These are phyloP conservation scores for Arthrobotrys iridis DNA, from an alignment of 2,329 filamentous ascomycete genomes.

Conservation along the genomic window DNA sequence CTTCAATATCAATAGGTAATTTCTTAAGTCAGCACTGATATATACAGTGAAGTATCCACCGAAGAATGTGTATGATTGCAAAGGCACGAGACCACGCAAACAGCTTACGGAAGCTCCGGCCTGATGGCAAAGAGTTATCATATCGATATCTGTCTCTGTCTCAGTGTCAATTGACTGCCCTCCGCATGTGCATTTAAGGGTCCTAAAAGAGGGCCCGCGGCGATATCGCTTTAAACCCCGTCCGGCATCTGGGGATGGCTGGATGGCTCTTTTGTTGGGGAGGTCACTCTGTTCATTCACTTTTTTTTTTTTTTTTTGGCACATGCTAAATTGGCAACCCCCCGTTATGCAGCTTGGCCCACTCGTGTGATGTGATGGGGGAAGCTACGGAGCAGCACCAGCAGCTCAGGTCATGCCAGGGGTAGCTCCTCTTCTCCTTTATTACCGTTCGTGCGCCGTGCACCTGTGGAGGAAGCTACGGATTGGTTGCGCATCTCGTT, in stretches of 20 bases:
- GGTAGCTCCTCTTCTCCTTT: background rate
- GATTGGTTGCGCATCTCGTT: too few relatives aligned
- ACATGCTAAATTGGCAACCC: conserved; percentile 4
- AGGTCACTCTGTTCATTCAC: background rate
- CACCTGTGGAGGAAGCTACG: conserved; percentile 4
- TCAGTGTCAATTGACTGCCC: too few relatives aligned
- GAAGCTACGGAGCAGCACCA: conserved; percentile 13
- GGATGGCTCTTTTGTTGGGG: conserved; percentile 30
- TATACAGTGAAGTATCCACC: too few relatives aligned
- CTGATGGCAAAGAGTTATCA: background rate
- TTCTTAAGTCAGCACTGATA: too few relatives aligned
- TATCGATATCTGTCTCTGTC: too few relatives aligned
- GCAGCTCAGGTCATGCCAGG: too few relatives aligned
- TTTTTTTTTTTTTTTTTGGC: background rate
- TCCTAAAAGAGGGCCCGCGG: conserved; percentile 2
- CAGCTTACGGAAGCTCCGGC: conserved; percentile 9
- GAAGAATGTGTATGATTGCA: background rate
- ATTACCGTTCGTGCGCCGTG: background rate
- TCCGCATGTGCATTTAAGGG: too few relatives aligned
- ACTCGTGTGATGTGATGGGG: conserved; percentile 16
- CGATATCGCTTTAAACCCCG: conserved; percentile 44
- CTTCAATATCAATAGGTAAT: too few relatives aligned
- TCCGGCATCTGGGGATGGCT: conserved; percentile 15
- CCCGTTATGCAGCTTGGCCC: background rate
- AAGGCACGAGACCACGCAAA: conserved; percentile 13